Base-by-base conservation (phyloP, 768 basidiomycete species). In the Boletus pseudopeckii region DNA sequence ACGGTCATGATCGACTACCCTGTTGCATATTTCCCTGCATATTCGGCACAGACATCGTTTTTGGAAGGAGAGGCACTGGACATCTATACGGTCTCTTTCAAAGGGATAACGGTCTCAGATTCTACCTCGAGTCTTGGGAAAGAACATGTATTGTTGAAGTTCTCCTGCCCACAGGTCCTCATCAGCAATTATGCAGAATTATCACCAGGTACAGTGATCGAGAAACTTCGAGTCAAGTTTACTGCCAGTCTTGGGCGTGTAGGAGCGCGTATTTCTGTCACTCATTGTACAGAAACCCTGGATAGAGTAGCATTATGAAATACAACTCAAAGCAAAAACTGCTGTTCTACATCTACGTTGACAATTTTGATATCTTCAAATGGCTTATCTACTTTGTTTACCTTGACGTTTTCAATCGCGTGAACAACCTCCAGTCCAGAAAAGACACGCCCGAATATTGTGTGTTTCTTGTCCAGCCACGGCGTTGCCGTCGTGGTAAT, bases 401-500 rank as follows among this genome's bases (percentile, higher is more conserved):
- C 83, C 70, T 90, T 90, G 52, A 88, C 90, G 61, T 92, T 93
- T 72, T 98, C 95, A 63, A 99, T 98, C 15, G 80, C 77, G 62
- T 96, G 92, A 5, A 97, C 80, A 26, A 96, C 88, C 69, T 97
- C 95, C 47, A 96, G 74, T 6, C 96, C 95, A 5, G 85, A 84
- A 34, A 88, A 74, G 13, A 91, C 91, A 22, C 93, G 83, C 1
- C 95, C 96, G 62, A 98, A 98, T 60, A 98, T 90, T 1, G 92
- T 96, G 66, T 90, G 87, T 62, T 91, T 92, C 70, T 83, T 87
- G 71, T 97, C 92, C 57, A 96, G 74, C 92, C 92, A 96, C 7
- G 93, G 91, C 8, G 90, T 92, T 7, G 94, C 88, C 3, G 86
- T 94, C 5, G 94, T 97, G 8, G 95, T 98, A 68, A 98, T 92